Base-by-base conservation (phyloP, 2,329 filamentous ascomycete genomes). In the Purpureocillium lavendulum region DNA sequence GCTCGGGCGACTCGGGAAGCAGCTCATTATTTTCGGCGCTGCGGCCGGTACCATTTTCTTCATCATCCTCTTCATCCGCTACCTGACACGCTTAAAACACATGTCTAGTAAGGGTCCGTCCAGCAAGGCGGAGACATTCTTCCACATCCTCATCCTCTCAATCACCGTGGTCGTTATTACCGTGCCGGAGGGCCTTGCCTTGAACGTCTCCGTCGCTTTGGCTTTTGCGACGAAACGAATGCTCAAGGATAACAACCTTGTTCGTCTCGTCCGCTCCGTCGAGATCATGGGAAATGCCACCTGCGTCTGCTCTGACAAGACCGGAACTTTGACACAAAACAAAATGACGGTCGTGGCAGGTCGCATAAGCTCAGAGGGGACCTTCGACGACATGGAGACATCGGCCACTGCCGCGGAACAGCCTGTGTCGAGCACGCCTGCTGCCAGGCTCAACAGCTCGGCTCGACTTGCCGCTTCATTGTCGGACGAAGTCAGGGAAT, bases 1-100 rank as follows among this genome's bases (percentile, higher is more conserved):
- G 59, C 67, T 90, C 42, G 87, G 88, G 48, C 70, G 79, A 4
- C 68, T 90, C 14, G 86, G 85, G 7, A 84, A 87, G 51, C 84
- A 87, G 52, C 87, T 90, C 41, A 66, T 66, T 17, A 57, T 61
- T 2, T 60, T 66, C 40, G 65, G 65, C 8, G 52, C 52, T 15
- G 46, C 61, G 31, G 67, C 58, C n/a, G 65, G 65, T 28, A 46
- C 58, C 16, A 48, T 68, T 30, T 66, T 67, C 49, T 67, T 68
- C 41, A 41, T 65, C 9, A 50, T 67, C 21, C 52, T 66, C 3
- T 61, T 67, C 24, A 60, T 68, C 35, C 61, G 57, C 4, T 67
- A 55, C 42, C 45, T 73, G 17, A 46, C 55, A 10, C 51, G 50
- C 9, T 43, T 66, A 11, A 48, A 47, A 3, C 42, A 48, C 8